Evolutionary conservation across 441 rosid species (phyloP).

Genomic region (Theobroma grandiflorum): DNA sequence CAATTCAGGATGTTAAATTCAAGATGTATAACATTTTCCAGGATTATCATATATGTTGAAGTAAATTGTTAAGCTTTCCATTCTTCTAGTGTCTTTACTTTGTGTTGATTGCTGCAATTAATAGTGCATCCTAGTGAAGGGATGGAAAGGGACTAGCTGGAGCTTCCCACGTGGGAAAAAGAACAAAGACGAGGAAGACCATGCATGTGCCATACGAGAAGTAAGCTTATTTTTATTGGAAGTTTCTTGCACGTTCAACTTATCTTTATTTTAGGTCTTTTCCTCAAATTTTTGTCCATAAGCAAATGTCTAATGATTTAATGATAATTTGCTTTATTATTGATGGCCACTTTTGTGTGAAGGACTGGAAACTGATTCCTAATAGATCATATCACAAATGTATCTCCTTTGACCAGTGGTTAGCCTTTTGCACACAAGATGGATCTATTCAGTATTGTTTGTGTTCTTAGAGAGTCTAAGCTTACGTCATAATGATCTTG

Average conservation of each 20-base stretch:
- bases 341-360: conserved; percentile 8
- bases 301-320: background rate
- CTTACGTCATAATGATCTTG: conserved; percentile 13
- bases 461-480: background rate
- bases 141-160: conserved; percentile 99
- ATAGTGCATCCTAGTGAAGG: conserved; percentile 95
- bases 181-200: conserved; percentile 98
- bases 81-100: background rate
- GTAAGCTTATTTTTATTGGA: conserved; percentile 49
- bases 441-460: background rate
- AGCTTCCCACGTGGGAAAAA: conserved; percentile 99
- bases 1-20: background rate
- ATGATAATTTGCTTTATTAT: background rate
- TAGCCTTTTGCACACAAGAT: conserved; percentile 14
- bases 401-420: background rate
- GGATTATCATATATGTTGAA: conserved; percentile 1
- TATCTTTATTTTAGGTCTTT: conserved; percentile 24
- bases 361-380: conserved; percentile 9
- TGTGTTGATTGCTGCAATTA: conserved; percentile 32
- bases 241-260: background rate
- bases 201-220: conserved; percentile 96
- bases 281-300: background rate
- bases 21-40: conserved; percentile 8
- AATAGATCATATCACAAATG: conserved; percentile 1
- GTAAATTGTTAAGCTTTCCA: background rate